phyloP scores from a whole-genome alignment of 805 yeast species.

The Teunomyces gatunensis region DNA sequence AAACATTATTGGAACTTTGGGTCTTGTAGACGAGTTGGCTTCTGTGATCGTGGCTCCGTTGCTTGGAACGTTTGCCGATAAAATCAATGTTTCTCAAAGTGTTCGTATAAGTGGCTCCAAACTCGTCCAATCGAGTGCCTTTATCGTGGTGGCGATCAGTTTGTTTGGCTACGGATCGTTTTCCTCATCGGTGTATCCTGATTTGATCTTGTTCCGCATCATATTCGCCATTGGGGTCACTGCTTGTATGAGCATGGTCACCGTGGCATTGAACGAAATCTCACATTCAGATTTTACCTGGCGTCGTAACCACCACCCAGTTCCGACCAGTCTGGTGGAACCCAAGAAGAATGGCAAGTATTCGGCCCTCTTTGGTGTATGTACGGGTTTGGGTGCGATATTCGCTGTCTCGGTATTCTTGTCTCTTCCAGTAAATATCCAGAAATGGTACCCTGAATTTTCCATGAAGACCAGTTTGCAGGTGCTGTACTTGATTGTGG shows the following conservation, averaged over 20 bases:
- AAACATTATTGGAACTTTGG: slow-evolving; percentile 31
- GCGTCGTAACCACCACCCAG: slow-evolving; percentile 23
- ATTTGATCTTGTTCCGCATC: slow-evolving; percentile 47
- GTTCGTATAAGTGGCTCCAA: slow-evolving; percentile 48
- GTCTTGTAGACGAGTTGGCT: slow-evolving; percentile 58
- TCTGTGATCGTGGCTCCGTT: slow-evolving; percentile 56
- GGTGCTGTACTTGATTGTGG: slow-evolving; percentile 50
- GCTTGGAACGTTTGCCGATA: slow-evolving; percentile 62
- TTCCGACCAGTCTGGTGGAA: neutral
- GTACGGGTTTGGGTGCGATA: slow-evolving; percentile 67
- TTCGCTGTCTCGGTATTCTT: slow-evolving; percentile 55
- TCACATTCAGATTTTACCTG: slow-evolving; percentile 43
- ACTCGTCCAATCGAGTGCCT: slow-evolving; percentile 47
- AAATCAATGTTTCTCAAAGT: slow-evolving; percentile 27
- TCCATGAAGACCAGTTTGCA: slow-evolving; percentile 42
- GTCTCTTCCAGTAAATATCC: slow-evolving; percentile 55
- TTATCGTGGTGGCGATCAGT: slow-evolving; percentile 45
- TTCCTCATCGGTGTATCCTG: slow-evolving; percentile 43
- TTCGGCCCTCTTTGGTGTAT: slow-evolving; percentile 60
- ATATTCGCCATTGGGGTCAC: slow-evolving; percentile 63
- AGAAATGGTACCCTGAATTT: slow-evolving; percentile 34
- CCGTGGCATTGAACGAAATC: slow-evolving; percentile 58
- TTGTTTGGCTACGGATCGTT: slow-evolving; percentile 46
- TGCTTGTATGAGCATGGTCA: slow-evolving; percentile 53
- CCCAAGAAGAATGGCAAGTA: slow-evolving; percentile 42